Evolutionary conservation across 805 yeast genomes (phyloP), one percentile per base, ranked within the genome.

Genomic region (Starmerella bombicola): DNA sequence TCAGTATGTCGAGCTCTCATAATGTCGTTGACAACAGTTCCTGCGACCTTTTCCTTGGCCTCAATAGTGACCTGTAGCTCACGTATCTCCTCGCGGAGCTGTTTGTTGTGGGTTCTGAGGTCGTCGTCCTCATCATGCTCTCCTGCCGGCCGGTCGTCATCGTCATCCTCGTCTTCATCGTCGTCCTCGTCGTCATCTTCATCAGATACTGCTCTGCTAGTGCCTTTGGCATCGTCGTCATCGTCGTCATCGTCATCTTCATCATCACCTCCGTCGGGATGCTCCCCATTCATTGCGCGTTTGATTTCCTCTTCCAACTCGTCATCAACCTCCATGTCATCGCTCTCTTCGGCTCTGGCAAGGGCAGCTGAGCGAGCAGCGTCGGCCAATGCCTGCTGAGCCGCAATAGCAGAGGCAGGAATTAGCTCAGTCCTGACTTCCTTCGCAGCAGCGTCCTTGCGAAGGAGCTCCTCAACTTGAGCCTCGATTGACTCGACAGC

Each of bases 1-100:
- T 80, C 91, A 52, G 78, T 69, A 57, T 86, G 81, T 63, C 96
- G 78, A 59, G 78, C 80, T 55, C 78, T 76, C 74, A 91, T 70
- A 62, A 88, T 78, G 51, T 88, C 86, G 56, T 84, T 84, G 37
- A 76, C 69, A 3, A 76, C 67, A 15, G 86, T 85, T 17, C 69
- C 73, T 36, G 83, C 71, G 52, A 81, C 85, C 34, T 68, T 68
- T 57, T 74, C 74, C 54, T 88, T 86, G 52, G 77, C 78, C 40
- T 70, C 74, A 38, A 91, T 78, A 0, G 88, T 85, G 13, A 69
- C 53, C 56, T 81, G 85, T 45, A 91, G 67, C 55, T 91, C 98
- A 5, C 68, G 63, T 42, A 91, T 77, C 58, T 86, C 96, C 60
- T 88, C 97, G 46, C 73, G 74, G 41, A 91, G 64, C 49, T 84